phyloP scores from a whole-genome alignment of 2,329 filamentous ascomycete genomes.

The Sphaceloma murrayae region DNA sequence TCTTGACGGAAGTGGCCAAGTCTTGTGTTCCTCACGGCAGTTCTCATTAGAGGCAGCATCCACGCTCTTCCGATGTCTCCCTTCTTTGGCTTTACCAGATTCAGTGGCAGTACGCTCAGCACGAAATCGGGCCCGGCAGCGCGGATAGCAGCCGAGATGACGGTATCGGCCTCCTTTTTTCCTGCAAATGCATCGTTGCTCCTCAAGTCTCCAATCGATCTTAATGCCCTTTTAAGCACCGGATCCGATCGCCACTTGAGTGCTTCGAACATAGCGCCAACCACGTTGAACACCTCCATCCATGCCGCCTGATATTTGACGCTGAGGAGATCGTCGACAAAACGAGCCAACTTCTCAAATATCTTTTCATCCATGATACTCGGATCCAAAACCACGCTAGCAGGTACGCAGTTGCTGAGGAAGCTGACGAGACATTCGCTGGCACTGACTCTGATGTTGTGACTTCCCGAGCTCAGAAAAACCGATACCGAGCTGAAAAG shows the following conservation, averaged over 20 bases:
- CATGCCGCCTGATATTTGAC: slow-evolving; percentile 91
- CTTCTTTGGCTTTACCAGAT: slow-evolving; percentile 65
- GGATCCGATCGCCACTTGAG: slow-evolving; percentile 78
- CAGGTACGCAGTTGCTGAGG: slow-evolving; percentile 78
- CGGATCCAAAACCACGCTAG: slow-evolving; percentile 72
- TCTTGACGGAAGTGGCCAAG: slow-evolving; percentile 76
- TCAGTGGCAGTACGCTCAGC: slow-evolving; percentile 72
- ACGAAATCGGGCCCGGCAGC: slow-evolving; percentile 85
- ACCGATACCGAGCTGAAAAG: slow-evolving; percentile 70
- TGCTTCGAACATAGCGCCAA: slow-evolving; percentile 77
- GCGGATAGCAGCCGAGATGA: slow-evolving; percentile 76
- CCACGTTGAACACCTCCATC: slow-evolving; percentile 86
- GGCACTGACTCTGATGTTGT: slow-evolving; percentile 88
- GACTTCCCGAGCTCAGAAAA: slow-evolving; percentile 77
- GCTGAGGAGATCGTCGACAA: slow-evolving; percentile 64
- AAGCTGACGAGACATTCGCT: slow-evolving; percentile 94
- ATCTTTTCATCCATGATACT: slow-evolving; percentile 89
- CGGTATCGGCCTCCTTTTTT: slow-evolving; percentile 88
- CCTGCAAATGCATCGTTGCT: slow-evolving; percentile 80
- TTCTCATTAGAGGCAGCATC: slow-evolving; percentile 84
- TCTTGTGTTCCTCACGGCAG: slow-evolving; percentile 81
- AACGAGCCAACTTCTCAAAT: slow-evolving; percentile 68
- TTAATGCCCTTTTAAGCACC: slow-evolving; percentile 64
- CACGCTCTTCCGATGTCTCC: slow-evolving; percentile 81
- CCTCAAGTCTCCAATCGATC: slow-evolving; percentile 75